Base-by-base conservation (phyloP, 352 stramenopile species). In the Globisporangium alternatum region DNA sequence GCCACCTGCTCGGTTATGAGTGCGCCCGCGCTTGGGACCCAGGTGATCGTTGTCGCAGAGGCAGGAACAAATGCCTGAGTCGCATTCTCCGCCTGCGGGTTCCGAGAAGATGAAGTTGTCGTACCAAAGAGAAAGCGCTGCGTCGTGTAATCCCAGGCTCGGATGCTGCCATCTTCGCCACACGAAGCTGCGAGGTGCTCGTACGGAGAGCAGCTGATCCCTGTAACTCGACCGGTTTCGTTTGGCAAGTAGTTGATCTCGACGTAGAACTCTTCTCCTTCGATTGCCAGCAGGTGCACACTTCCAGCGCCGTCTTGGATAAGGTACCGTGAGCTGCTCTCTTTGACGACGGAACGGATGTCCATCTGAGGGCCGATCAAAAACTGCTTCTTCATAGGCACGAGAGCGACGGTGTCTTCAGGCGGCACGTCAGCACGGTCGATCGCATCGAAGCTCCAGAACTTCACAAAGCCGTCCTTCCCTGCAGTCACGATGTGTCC, bases 391-490 rank as follows among this genome's bases (percentile, higher is more conserved):
- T 84, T 82, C 43, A 90, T 86, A 3, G 77, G 70, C 8, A 97
- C 78, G 8, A 90, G 67, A 5, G 90, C 86, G 22, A 93, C 84
- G 12, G 69, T 77, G 54, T 95, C 83, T 53, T 98, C 90, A 6
- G 85, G 76, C 4, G 75, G 69, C 25, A 96, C 65, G 55, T 98
- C 95, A 0, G 94, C 95, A 22, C 74, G 72, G 51, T 98, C 90
- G 37, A 98, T 91, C 0, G 65, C 77, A 25, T 81, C 75, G 22
- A 97, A 94, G 59, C 70, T 80, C 95, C 93, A 98, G 66, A 92
- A 98, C 8, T 90, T 84, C 37, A 98, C 77, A 52, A 72, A 90
- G 21, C 94, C 94, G 73, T 98, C 95, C 49, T 70, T 76, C 12
- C 83, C 86, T 8, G 86, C 81, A 5, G 83, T 92, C 60, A 94